Evolutionary conservation across 2,329 filamentous ascomycete genomes (phyloP).

Genomic region (Xylaria multiplex): DNA sequence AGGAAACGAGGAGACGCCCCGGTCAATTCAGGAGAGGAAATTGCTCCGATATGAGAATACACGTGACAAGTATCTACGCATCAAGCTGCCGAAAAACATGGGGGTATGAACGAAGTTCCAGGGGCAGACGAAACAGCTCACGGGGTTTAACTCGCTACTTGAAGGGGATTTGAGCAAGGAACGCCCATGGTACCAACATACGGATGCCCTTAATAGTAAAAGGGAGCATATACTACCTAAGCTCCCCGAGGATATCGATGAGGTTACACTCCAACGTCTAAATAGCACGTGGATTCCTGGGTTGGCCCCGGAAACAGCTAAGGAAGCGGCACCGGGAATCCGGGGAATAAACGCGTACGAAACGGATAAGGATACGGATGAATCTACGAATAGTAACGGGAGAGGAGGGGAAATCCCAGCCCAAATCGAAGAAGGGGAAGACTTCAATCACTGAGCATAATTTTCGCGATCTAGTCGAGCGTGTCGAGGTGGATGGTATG

Average conservation of each 20-base stretch:
- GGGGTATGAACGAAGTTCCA: conserved; percentile 19
- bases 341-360: background rate
- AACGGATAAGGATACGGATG: background rate
- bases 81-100: conserved; percentile 20
- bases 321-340: background rate
- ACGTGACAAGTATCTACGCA: conserved; percentile 15
- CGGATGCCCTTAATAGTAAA: background rate
- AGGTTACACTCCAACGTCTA: conserved; percentile 3
- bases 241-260: conserved; percentile 4
- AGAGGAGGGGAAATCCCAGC: background rate
- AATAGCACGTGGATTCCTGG: conserved; percentile 13
- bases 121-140: conserved; percentile 13
- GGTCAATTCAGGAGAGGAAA: conserved; percentile 3
- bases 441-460: conserved; percentile 14
- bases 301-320: background rate
- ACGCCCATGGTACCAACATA: conserved; percentile 24
- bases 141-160: conserved; percentile 20
- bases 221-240: background rate
- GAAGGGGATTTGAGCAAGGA: conserved; percentile 32
- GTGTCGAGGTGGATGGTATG: conserved; percentile 21
- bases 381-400: background rate
- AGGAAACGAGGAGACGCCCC: conserved; percentile 16
- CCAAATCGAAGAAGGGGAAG: conserved; percentile 8
- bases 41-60: conserved; percentile 3
- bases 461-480: conserved; percentile 21